A percentile compares a stretch with the other conserved stretches of the same genome.
Conservation (phyloP, 805 yeast species). For the Maudiozyma serrabonitensis region DNA sequence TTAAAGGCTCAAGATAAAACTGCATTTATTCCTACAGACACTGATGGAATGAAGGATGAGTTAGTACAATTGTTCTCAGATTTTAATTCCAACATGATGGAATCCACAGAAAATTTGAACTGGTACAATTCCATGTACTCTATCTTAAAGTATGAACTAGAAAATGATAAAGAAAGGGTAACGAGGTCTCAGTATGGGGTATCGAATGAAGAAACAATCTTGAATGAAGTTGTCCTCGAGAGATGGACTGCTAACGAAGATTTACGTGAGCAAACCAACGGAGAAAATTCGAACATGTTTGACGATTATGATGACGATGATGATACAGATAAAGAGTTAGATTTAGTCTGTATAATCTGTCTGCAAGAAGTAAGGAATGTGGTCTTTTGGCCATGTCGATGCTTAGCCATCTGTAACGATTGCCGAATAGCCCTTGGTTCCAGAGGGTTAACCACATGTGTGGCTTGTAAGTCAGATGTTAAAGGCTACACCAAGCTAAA, state of each 20-base stretch:
- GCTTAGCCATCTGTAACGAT: slow-evolving; percentile 78
- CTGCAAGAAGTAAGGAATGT: slow-evolving; percentile 64
- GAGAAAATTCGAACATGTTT: background rate
- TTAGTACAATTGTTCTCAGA: slow-evolving; percentile 2
- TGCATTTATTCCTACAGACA: slow-evolving; percentile 4
- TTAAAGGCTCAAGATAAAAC: slow-evolving; percentile 1
- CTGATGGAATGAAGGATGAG: slow-evolving; percentile 5
- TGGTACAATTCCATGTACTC: slow-evolving; percentile 26
- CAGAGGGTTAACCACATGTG: slow-evolving; percentile 69
- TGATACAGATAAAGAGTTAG: slow-evolving; percentile 22
- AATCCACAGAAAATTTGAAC: slow-evolving; percentile 9
- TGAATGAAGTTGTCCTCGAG: slow-evolving; percentile 23
- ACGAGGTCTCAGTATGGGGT: slow-evolving; percentile 30
- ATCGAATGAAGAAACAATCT: slow-evolving; percentile 21
- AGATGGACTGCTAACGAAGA: slow-evolving; percentile 3
- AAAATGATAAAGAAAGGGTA: slow-evolving; percentile 15
- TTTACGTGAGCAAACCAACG: background rate
- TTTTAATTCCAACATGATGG: slow-evolving; percentile 11
- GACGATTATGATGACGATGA: background rate
- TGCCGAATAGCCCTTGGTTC: slow-evolving; percentile 68
- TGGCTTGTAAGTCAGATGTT: slow-evolving; percentile 72
- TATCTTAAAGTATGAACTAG: slow-evolving; percentile 18
- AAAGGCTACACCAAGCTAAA: slow-evolving; percentile 40
- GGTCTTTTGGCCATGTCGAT: slow-evolving; percentile 87
- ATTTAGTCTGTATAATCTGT: slow-evolving; percentile 67